These are phyloP conservation scores for Fusarium sp. DNA, from an alignment of 2,329 filamentous ascomycete genomes.

Conservation along the genomic window DNA sequence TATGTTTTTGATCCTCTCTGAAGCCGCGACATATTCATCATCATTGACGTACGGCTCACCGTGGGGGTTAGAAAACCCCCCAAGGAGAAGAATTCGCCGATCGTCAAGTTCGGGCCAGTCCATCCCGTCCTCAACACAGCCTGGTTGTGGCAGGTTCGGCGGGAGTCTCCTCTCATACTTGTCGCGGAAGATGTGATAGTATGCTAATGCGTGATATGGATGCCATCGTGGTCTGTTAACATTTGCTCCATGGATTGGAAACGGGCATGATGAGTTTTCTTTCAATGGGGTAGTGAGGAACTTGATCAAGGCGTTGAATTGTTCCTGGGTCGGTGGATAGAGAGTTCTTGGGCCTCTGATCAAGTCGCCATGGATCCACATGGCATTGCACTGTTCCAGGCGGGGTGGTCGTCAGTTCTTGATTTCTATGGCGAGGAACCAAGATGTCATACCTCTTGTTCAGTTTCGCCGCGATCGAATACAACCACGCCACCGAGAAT, in stretches of 20 bases:
- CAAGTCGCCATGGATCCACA: slow-evolving; percentile 19
- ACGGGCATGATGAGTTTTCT: background rate
- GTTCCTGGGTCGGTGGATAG: slow-evolving; percentile 11
- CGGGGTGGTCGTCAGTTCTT: too few species aligned
- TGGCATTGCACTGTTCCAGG: background rate
- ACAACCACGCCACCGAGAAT: slow-evolving; percentile 11
- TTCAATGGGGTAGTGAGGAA: background rate
- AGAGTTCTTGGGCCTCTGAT: slow-evolving; percentile 1
- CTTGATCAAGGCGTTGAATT: background rate
- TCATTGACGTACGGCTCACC: background rate
- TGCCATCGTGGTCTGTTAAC: slow-evolving; percentile 22
- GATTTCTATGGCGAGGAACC: rapidly evolving
- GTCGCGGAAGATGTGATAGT: slow-evolving; percentile 29
- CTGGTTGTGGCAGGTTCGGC: background rate
- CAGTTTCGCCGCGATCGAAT: slow-evolving; percentile 17
- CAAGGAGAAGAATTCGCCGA: background rate
- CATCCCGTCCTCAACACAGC: background rate
- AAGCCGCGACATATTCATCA: background rate
- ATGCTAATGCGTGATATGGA: slow-evolving; percentile 6
- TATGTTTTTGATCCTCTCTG: background rate
- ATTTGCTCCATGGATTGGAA: slow-evolving; percentile 6
- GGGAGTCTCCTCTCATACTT: background rate
- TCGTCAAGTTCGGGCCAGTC: slow-evolving; percentile 18
- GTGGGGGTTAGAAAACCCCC: background rate
- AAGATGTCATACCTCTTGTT: background rate